phyloP scores from a whole-genome alignment of 2,329 filamentous ascomycete species.

The Cladosporium sphaerospermum region DNA sequence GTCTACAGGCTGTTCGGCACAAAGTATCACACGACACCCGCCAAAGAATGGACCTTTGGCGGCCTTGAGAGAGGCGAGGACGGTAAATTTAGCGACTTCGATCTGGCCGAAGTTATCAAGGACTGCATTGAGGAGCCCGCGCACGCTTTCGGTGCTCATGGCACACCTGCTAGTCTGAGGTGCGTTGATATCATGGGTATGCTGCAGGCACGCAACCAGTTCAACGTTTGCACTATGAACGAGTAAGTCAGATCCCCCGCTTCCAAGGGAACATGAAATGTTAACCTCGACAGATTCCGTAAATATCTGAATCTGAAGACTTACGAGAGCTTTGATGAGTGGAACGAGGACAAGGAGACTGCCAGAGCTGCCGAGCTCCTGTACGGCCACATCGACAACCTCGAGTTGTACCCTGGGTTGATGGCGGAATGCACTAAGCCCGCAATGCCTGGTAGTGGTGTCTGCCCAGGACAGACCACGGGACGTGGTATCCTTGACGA shows the following conservation, averaged over 20 bases:
- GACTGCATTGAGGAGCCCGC: slow-evolving; percentile 44
- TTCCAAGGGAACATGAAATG: neutral
- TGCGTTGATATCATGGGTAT: slow-evolving; percentile 45
- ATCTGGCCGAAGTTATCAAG: slow-evolving; percentile 42
- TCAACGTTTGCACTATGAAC: slow-evolving; percentile 44
- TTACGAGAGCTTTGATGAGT: slow-evolving; percentile 32
- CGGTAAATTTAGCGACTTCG: slow-evolving; percentile 39
- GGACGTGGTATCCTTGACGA: slow-evolving; percentile 44
- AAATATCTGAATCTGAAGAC: slow-evolving; percentile 32
- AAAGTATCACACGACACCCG: slow-evolving; percentile 20
- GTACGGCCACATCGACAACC: slow-evolving; percentile 44
- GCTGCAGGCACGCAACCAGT: slow-evolving; percentile 35
- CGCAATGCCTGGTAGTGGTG: slow-evolving; percentile 41
- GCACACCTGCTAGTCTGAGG: slow-evolving; percentile 42
- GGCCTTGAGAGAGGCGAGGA: slow-evolving; percentile 35
- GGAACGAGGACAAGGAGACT: slow-evolving; percentile 32
- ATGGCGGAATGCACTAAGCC: slow-evolving; percentile 52
- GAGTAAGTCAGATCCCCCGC: slow-evolving; percentile 33
- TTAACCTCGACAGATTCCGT: slow-evolving; percentile 25
- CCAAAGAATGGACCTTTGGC: slow-evolving; percentile 39
- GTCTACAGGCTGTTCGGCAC: slow-evolving; percentile 34
- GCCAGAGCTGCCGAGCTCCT: slow-evolving; percentile 40
- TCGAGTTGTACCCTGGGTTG: slow-evolving; percentile 55
- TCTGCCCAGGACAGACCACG: slow-evolving; percentile 42
- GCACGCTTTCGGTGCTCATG: slow-evolving; percentile 46